Evolutionary conservation across 2,329 filamentous ascomycete species (phyloP).

Genomic region (Aspergillus awamori): DNA sequence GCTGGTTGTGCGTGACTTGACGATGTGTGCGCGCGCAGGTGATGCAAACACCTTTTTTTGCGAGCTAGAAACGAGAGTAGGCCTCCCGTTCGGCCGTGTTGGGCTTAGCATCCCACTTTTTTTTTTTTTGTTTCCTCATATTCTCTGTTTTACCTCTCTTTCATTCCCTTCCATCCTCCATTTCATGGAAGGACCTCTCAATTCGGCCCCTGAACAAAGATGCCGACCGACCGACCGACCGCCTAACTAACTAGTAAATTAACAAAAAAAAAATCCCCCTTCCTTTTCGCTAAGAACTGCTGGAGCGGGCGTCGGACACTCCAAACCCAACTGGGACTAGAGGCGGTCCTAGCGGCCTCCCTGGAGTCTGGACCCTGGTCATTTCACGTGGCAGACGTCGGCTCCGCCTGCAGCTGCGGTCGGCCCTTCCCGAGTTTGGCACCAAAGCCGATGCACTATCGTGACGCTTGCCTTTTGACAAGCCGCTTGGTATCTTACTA

Average conservation of each 20-base stretch:
- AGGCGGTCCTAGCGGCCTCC: conserved; percentile 15
- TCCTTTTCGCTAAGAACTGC: conserved; percentile 23
- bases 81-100: neutral
- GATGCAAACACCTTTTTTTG: neutral
- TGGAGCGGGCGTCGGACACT: conserved; percentile 28
- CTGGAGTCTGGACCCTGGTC: conserved; percentile 29
- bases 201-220: conserved; percentile 2
- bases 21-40: neutral
- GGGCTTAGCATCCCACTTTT: neutral
- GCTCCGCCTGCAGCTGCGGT: conserved; percentile 25
- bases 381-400: conserved; percentile 31
- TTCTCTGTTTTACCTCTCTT: too few species aligned
- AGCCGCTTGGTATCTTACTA: conserved; percentile 10
- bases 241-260: too few species aligned
- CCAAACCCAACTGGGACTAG: conserved; percentile 16
- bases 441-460: conserved; percentile 33
- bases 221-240: conserved; percentile 7
- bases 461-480: conserved; percentile 15
- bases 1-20: neutral
- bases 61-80: neutral
- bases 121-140: too few species aligned
- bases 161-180: too few species aligned
- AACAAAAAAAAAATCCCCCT: too few species aligned
- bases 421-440: conserved; percentile 35
- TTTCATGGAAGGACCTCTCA: neutral